These are phyloP conservation scores for Senecio squalidus DNA, from an alignment of 140 eudicot species.

Conservation along the genomic window DNA sequence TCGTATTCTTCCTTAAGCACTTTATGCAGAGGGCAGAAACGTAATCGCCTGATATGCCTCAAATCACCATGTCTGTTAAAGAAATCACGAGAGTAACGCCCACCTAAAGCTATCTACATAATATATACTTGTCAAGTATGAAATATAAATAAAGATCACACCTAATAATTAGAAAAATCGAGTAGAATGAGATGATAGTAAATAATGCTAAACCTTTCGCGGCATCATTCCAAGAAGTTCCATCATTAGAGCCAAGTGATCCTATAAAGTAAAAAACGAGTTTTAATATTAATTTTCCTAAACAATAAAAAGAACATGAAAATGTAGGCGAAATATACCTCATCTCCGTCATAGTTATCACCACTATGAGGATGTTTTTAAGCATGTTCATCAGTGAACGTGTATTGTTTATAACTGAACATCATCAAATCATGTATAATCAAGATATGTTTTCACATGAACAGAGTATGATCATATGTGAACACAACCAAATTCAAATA, in stretches of 20 bases:
- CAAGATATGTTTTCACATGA: too few relatives aligned
- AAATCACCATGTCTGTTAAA: constrained; percentile 91
- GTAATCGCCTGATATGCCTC: constrained; percentile 75
- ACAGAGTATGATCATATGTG: too few relatives aligned
- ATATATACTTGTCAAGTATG: neutral
- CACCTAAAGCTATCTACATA: constrained; percentile 81
- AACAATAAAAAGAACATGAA: too few relatives aligned
- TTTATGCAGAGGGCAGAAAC: constrained; percentile 81
- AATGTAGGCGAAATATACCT: too few relatives aligned
- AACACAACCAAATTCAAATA: too few relatives aligned
- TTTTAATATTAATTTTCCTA: too few relatives aligned
- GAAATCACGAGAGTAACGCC: constrained; percentile 81
- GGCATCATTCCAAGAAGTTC: constrained; percentile 97
- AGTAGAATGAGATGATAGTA: neutral
- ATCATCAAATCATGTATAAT: too few relatives aligned
- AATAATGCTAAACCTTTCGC: constrained; percentile 51
- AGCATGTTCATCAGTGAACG: too few relatives aligned
- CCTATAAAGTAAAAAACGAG: constrained; percentile 36
- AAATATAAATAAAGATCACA: neutral
- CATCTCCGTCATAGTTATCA: too few relatives aligned
- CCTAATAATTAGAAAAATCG: neutral
- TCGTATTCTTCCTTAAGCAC: constrained; percentile 83
- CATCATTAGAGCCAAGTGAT: constrained; percentile 94
- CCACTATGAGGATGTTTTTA: too few relatives aligned
- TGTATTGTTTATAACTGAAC: too few relatives aligned